Evolutionary conservation across 1,139 yeast genomes (phyloP), one percentile per base, ranked within the genome.

Genomic region (Geotrichum australiense): DNA sequence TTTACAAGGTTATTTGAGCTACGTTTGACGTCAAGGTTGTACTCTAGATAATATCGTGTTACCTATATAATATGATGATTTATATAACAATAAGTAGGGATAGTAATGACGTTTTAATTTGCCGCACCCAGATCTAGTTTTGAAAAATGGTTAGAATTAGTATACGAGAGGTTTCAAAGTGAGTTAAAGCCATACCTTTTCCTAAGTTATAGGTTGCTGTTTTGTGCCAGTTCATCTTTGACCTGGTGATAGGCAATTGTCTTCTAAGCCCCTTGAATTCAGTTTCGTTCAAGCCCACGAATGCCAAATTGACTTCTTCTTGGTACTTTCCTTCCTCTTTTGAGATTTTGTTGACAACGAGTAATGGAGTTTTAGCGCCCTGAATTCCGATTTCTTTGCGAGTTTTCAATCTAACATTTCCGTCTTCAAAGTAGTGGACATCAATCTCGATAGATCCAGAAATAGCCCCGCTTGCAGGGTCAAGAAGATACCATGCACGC

Each of bases 361-460:
- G 46, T 2, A 59, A 61, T 10, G 51, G 45, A 16, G 47, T 50
- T n/a, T 45, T 41, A 12, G 53, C 46, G 16, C 41, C 38, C 2
- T 59, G 56, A 5, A 52, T 37, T 26, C 57, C 58, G 2, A 72
- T 55, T n/a, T 59, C 57, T 42, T 76, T 74, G 7, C 63, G 61
- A 21, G 80, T 74, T 50, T 75, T 78, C 53, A 91, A 73, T 39
- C 93, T 71, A 16, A 91, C 97, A 56, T 91, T 91, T 23, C 98
- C 98, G 53, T 91, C 97, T 64, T 91, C 98, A 59, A 75, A 91
- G 63, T 89, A 91, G 62, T 91, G 98, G 35, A 89, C 82, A 51
- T 84, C 91, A 31, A 87, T 72, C 29, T 64, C 63, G 25, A 86
- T 69, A 11, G 60, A 56, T 4, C 94, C 96, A 1, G 54, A 53